phyloP scores from a whole-genome alignment of 2,329 filamentous ascomycete species.

The Arthroderma sp. region DNA sequence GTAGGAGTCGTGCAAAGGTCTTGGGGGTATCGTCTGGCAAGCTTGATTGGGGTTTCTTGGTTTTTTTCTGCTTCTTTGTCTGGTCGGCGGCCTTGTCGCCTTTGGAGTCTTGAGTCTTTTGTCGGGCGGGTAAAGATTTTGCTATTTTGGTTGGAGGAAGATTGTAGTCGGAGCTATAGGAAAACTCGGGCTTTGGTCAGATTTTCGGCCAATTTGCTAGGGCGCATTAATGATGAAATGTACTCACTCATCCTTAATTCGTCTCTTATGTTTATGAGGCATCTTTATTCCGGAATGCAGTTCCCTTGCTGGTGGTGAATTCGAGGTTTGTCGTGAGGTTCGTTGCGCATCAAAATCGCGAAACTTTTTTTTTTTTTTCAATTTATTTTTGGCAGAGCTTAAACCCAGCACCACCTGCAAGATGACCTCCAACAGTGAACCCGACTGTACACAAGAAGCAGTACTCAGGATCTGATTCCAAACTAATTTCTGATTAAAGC shows the following conservation, averaged over 20 bases:
- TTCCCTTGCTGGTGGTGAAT: background rate
- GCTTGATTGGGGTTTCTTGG: slow-evolving; percentile 21
- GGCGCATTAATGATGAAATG: background rate
- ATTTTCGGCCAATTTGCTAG: slow-evolving; percentile 16
- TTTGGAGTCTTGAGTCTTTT: slow-evolving; percentile 27
- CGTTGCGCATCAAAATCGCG: too few species aligned
- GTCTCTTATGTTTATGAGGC: slow-evolving; percentile 77
- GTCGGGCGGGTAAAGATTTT: slow-evolving; percentile 44
- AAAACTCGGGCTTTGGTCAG: background rate
- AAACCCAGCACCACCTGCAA: too few species aligned
- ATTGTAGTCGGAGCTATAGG: slow-evolving; percentile 29
- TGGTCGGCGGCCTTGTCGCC: slow-evolving; percentile 17
- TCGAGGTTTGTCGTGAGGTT: too few species aligned
- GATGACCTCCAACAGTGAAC: too few species aligned
- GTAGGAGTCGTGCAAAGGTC: slow-evolving; percentile 77
- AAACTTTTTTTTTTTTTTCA: too few species aligned
- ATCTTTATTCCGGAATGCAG: slow-evolving; percentile 33
- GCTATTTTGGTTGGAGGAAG: slow-evolving; percentile 50
- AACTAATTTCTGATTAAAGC: too few species aligned
- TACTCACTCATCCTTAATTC: slow-evolving; percentile 40
- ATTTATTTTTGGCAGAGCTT: too few species aligned
- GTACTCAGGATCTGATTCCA: too few species aligned
- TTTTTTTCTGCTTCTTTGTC: slow-evolving; percentile 18
- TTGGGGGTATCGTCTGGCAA: slow-evolving; percentile 65
- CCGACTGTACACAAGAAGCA: too few species aligned